These are phyloP conservation scores for Oxyria digyna DNA, from an alignment of 148 eudicot genomes.

Conservation along the genomic window DNA sequence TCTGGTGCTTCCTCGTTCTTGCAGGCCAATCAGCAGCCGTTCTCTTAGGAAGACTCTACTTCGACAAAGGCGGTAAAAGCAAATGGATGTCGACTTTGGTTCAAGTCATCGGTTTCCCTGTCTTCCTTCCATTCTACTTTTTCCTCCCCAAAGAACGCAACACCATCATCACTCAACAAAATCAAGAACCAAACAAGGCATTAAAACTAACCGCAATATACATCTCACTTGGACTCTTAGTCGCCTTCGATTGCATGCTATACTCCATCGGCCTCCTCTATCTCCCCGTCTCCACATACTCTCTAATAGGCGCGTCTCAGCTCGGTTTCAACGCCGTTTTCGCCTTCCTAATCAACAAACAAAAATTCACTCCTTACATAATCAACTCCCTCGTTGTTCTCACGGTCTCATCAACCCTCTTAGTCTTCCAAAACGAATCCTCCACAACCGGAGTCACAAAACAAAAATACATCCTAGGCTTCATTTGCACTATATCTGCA, in stretches of 20 bases:
- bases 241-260: constrained; percentile 25
- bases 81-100: constrained; percentile 27
- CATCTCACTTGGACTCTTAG: constrained; percentile 24
- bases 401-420: constrained; percentile 40
- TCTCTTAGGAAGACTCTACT: constrained; percentile 31
- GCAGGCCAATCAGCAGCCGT: constrained; percentile 20
- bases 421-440: constrained; percentile 26
- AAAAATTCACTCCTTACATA: constrained; percentile 54
- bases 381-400: constrained; percentile 44
- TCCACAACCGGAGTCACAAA: constrained; percentile 10
- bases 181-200: not conserved
- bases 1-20: constrained; percentile 21
- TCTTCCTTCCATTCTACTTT: constrained; percentile 28
- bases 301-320: constrained; percentile 47
- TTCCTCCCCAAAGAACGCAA: constrained; percentile 14
- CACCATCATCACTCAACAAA: not conserved
- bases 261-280: constrained; percentile 45
- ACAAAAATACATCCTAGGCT: constrained; percentile 28
- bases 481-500: constrained; percentile 34
- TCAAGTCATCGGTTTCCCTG: constrained; percentile 29
- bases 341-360: constrained; percentile 38
- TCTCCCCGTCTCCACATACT: constrained; percentile 50
- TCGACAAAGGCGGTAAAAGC: constrained; percentile 35
- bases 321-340: constrained; percentile 53
- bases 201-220: constrained; percentile 16